Evolutionary conservation across 768 basidiomycete species (phyloP), one percentile per base, ranked within the genome.

Genomic region (Pleurotus sapidus): DNA sequence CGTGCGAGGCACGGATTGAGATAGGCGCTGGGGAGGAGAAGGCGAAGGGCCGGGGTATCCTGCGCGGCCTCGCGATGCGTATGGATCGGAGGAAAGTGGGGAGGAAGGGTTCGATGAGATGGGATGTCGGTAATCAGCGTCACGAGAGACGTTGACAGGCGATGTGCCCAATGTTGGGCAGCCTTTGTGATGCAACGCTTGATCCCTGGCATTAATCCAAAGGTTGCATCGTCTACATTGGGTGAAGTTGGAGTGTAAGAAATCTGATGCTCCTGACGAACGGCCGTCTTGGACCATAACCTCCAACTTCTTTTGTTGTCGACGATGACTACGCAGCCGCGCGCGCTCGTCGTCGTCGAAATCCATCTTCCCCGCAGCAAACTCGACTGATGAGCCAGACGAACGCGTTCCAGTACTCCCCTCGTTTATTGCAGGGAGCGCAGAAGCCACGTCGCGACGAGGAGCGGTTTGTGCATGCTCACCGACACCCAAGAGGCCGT

Each of bases 141-240:
- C 51, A 3, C 51, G 51, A 18, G 51, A 54, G 24, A 42, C 39
- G 24, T 54, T 54, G 11, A 54, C 39, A 23, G 51, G 51, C 23
- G 51, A 54, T 37, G 51, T 54, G 18, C 39, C 39, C 9, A 54
- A 24, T 37, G 51, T 54, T 11, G 51, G 51, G 42, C 51, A 54
- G 34, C 51, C 51, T 54, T 54, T 54, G 20, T 37, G 39, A 54
- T 54, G 51, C 51, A 54, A 43, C 37, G 51, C 51, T 42, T 54
- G 51, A 39, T 54, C 51, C 42, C n/a, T 54, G n/a, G 37, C 39
- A n/a, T 54, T 54, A 15, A 54, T 54, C 51, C 51, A 54, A 20
- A 54, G 39, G 51, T 54, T 54, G 38, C 51, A 54, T 42, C 51
- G 51, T 11, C 27, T 37, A 39, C 51, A 54, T 54, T 54, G 39